Evolutionary conservation across 192 early-diverging fungal species (phyloP), one percentile per base, ranked within the genome.

Genomic region (Bifiguratus adelaidae): DNA sequence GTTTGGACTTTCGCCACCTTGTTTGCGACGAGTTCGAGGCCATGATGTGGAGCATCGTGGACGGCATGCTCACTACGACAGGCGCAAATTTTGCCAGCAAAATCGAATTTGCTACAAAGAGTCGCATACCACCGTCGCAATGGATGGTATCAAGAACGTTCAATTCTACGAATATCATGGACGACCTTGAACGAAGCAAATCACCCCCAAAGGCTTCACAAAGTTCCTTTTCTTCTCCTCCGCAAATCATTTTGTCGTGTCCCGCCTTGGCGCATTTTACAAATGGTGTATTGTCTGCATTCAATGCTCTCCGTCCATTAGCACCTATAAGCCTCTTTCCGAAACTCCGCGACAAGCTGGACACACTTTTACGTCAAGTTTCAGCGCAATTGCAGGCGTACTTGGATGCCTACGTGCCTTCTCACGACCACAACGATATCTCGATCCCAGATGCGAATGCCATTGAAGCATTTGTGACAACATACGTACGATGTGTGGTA

Each of bases 1-100:
- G 88, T 2, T 57, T 82, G 18, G 88, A 91, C 58, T 81, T 89
- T 43, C 67, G 88, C 23, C 70, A 63, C 3, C 34, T 81, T 7
- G 65, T 82, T 26, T 71, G 69, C 11, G 48, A 54, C 3, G 44
- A 69, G 22, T 88, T 88, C 51, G 81, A 88, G 33, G 57, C 72
- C 19, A 73, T 79, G 1, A 61, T 85, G 29, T 56, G 70, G 21
- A 51, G 61, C 12, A 61, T 85, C 22, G 67, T 86, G 11, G 41
- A 54, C 23, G 53, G 59, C 28, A 48, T 40, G 18, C 5, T 40
- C 37, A 57, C 73, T 19, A 74, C 78, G 1, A 61, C 83, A 25
- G 61, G 70, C 20, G 53, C 60, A n/a, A 60, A 83, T 22, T 65
- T 85, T 13, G 44, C 53, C 20, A 55, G 56, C 25, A 48, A 59